Percentiles rank a stretch among this genome's conserved stretches.
Evolutionary conservation across 345 rosid species (phyloP).

Genomic region (Hevea brasiliensis): DNA sequence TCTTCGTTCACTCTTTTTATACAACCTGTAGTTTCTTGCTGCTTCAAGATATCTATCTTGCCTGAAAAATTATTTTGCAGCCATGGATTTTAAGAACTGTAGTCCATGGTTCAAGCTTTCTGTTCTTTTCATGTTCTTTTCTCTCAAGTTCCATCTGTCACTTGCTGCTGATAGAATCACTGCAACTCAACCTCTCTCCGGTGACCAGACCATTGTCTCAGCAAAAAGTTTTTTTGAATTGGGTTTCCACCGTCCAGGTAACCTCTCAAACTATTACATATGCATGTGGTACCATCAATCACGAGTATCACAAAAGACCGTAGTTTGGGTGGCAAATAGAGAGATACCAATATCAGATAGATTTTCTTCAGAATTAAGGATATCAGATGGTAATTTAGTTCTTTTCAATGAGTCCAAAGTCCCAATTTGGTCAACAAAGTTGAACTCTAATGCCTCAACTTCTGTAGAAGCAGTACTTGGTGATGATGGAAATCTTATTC

Average conservation of each 20-base stretch:
- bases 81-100: conserved; percentile 25
- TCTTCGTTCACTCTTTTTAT: neutral
- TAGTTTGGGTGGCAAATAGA: conserved; percentile 83
- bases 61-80: conserved; percentile 11
- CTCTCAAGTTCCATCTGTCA: conserved; percentile 29
- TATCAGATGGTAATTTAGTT: conserved; percentile 66
- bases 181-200: conserved; percentile 50
- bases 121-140: conserved; percentile 32
- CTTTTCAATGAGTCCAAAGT: conserved; percentile 47
- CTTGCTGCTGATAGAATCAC: conserved; percentile 55
- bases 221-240: conserved; percentile 42
- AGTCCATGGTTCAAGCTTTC: conserved; percentile 26
- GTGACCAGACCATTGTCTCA: conserved; percentile 59
- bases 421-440: conserved; percentile 66
- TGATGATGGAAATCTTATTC: conserved; percentile 63
- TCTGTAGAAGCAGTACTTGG: conserved; percentile 46
- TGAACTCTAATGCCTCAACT: conserved; percentile 34
- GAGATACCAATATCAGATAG: conserved; percentile 51
- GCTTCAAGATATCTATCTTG: neutral
- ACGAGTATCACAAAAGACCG: conserved; percentile 28
- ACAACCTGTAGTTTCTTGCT: neutral
- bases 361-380: conserved; percentile 43
- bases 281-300: conserved; percentile 61
- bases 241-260: conserved; percentile 67
- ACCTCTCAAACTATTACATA: conserved; percentile 58